phyloP scores from a whole-genome alignment of 78 protist species.

The Tieghemostelium lacteum region DNA sequence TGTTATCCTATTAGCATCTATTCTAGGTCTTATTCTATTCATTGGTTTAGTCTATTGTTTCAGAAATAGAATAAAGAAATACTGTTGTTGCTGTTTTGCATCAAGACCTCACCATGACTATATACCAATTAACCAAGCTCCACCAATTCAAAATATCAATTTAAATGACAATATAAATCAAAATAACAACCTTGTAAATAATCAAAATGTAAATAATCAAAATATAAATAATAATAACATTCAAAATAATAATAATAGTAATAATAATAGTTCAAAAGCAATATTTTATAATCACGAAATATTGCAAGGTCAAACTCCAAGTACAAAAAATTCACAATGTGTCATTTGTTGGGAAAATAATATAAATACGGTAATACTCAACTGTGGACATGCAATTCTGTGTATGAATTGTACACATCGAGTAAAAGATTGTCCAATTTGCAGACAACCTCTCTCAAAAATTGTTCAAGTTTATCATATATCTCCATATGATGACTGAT shows the following conservation, averaged over 20 bases:
- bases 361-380: constrained; percentile 14
- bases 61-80: background rate
- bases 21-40: constrained; percentile 1
- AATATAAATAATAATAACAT: background rate
- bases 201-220: background rate
- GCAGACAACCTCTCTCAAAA: constrained; percentile 3
- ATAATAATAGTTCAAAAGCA: background rate
- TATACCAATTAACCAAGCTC: background rate
- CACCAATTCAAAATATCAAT: background rate
- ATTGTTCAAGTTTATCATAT: constrained; percentile 54
- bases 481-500: background rate
- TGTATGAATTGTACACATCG: constrained; percentile 21
- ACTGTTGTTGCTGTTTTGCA: background rate
- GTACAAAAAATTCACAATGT: background rate
- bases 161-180: background rate
- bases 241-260: background rate
- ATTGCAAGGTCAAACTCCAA: constrained; percentile 28
- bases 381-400: constrained; percentile 36
- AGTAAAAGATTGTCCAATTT: constrained; percentile 35
- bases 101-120: background rate
- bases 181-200: constrained; percentile 1
- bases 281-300: background rate
- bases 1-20: constrained; percentile 4
- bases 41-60: background rate
- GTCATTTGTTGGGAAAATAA: constrained; percentile 31